Evolutionary conservation across 108 stramenopile species (phyloP).

Genomic region (Skeletonema grethae): DNA sequence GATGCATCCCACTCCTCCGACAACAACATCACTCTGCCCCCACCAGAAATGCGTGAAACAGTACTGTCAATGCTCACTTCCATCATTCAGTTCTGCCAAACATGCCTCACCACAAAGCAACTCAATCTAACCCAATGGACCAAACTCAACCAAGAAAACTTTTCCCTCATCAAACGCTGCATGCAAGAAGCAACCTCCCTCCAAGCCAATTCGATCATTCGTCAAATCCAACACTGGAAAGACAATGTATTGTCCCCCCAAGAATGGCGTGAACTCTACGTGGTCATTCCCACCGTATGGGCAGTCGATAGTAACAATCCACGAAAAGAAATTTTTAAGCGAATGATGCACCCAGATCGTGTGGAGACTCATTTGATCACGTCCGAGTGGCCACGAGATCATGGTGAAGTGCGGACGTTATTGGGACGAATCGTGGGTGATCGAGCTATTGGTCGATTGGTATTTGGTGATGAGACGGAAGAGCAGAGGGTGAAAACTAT

Average conservation of each 20-base stretch:
- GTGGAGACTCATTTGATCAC: slow-evolving; percentile 17
- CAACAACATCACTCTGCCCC: slow-evolving; percentile 2
- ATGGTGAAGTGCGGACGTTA: slow-evolving; percentile 13
- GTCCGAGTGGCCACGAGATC: slow-evolving; percentile 10
- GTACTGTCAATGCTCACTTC: slow-evolving; percentile 9
- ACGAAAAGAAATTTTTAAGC: slow-evolving; percentile 12
- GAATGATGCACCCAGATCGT: slow-evolving; percentile 11
- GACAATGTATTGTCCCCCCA: not conserved
- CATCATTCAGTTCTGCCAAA: not conserved
- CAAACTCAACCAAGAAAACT: slow-evolving; percentile 9
- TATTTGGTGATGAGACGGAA: slow-evolving; percentile 8
- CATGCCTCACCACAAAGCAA: not conserved
- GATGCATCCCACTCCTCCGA: not conserved
- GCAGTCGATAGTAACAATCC: slow-evolving; percentile 12
- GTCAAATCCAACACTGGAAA: slow-evolving; percentile 16
- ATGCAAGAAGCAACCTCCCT: slow-evolving; percentile 12
- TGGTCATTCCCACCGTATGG: slow-evolving; percentile 26
- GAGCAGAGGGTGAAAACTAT: slow-evolving; percentile 9
- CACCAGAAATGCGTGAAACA: slow-evolving; percentile 2
- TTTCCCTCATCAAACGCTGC: slow-evolving; percentile 17
- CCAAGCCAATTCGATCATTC: slow-evolving; percentile 13
- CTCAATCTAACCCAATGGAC: not conserved
- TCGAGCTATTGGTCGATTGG: slow-evolving; percentile 16
- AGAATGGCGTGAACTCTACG: slow-evolving; percentile 24
- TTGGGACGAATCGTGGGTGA: slow-evolving; percentile 23